Evolutionary conservation across 139 green algal genomes (phyloP).

Genomic region (Chlamydomonas sphaeroides): DNA sequence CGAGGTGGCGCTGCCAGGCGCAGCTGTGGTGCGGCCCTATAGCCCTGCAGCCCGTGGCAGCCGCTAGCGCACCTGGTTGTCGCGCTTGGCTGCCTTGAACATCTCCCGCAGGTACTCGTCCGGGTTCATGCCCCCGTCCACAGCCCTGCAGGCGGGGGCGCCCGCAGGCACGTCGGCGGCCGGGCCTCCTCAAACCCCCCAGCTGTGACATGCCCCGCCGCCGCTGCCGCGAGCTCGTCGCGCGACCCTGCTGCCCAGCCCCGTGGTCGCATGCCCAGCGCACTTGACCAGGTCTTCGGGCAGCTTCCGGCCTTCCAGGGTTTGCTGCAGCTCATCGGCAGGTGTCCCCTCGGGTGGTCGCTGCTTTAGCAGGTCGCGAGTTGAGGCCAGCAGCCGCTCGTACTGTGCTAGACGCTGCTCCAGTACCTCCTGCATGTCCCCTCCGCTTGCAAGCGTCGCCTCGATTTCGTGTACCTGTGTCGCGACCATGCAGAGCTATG

Average conservation of each 20-base stretch:
- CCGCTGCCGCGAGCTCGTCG: too few relatives aligned
- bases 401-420: conserved; percentile 31
- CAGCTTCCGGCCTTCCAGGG: conserved; percentile 8
- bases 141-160: too few relatives aligned
- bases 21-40: too few relatives aligned
- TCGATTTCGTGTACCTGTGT: conserved; percentile 24
- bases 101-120: conserved; percentile 38
- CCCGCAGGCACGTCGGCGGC: too few relatives aligned
- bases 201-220: too few relatives aligned
- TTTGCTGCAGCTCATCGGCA: background rate
- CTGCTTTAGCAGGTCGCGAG: conserved; percentile 18
- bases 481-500: too few relatives aligned
- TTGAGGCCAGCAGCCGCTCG: background rate
- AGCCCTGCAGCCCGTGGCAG: too few relatives aligned
- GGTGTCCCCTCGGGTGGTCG: background rate
- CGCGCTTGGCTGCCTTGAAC: conserved; percentile 17
- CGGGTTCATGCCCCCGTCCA: conserved; percentile 30
- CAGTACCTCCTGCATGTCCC: too few relatives aligned
- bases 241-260: too few relatives aligned
- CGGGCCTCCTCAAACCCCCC: too few relatives aligned
- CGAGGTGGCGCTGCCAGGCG: too few relatives aligned
- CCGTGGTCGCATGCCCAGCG: too few relatives aligned
- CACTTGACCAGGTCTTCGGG: conserved; percentile 32
- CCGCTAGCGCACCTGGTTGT: conserved; percentile 37
- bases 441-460: background rate